Evolutionary conservation across 2,329 filamentous ascomycete species (phyloP).

Genomic region (Xylariaceae sp.): DNA sequence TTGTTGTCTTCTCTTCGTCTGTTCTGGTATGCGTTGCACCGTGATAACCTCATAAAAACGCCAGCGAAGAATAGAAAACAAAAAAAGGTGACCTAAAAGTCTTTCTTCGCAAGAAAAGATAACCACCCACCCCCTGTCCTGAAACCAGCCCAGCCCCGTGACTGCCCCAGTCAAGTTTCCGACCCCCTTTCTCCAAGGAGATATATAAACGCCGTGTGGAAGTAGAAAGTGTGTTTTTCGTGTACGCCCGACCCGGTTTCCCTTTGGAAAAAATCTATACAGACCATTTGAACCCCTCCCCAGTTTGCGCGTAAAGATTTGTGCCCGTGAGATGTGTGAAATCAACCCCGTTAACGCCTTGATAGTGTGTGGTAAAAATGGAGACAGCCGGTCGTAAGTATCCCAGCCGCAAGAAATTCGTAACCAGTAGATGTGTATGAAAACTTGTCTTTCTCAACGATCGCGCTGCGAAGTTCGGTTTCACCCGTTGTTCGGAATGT

Average conservation of each 20-base stretch:
- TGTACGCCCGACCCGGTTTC: conserved; percentile 14
- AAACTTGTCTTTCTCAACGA: conserved; percentile 36
- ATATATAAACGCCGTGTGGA: background rate
- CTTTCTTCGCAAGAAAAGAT: conserved; percentile 2
- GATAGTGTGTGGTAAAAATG: conserved; percentile 8
- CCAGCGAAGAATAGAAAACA: background rate
- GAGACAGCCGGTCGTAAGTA: conserved; percentile 31
- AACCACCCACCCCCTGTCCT: conserved; percentile 7
- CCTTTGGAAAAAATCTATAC: too few relatives aligned
- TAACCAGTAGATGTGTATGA: conserved; percentile 30
- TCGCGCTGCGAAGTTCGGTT: conserved; percentile 32
- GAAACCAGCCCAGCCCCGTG: conserved; percentile 17
- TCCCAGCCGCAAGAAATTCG: conserved; percentile 30
- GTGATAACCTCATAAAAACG: background rate
- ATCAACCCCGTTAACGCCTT: conserved; percentile 25
- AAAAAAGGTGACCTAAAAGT: background rate
- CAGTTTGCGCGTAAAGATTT: conserved; percentile 21
- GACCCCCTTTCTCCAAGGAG: background rate
- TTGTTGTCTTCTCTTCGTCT: background rate
- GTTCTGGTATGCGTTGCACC: background rate
- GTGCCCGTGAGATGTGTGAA: conserved; percentile 21
- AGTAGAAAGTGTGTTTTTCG: conserved; percentile 11
- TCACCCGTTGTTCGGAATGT: conserved; percentile 18
- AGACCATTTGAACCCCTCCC: too few relatives aligned
- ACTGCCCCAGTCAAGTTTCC: background rate